Evolutionary conservation across 2,329 filamentous ascomycete species (phyloP).

Genomic region (Aspergillus sergii): DNA sequence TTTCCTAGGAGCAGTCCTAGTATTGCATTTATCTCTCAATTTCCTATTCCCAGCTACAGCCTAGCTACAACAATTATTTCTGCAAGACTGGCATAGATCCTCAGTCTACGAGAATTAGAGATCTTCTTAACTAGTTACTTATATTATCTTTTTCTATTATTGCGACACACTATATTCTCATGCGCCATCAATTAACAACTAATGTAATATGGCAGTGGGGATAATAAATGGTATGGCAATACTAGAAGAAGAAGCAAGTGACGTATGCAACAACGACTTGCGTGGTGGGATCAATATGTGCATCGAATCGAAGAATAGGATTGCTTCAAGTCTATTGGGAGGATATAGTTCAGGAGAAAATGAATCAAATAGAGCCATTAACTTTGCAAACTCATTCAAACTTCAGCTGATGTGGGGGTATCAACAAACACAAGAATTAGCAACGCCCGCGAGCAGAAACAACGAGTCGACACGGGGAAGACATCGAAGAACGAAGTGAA

Average conservation of each 20-base stretch:
- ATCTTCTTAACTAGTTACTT: background rate
- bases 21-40: background rate
- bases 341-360: constrained; percentile 12
- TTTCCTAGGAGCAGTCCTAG: too few relatives aligned
- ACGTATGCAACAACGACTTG: constrained; percentile 1
- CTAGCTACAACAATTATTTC: background rate
- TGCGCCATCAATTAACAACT: background rate
- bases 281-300: constrained; percentile 14
- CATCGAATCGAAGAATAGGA: constrained; percentile 20
- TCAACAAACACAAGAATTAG: constrained; percentile 28
- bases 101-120: background rate
- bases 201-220: background rate
- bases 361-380: constrained; percentile 11
- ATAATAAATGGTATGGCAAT: background rate
- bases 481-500: constrained; percentile 8
- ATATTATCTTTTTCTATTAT: background rate
- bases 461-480: background rate
- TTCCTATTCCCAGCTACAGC: background rate
- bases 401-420: constrained; percentile 27
- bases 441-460: constrained; percentile 17
- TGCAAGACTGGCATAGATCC: background rate
- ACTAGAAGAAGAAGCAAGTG: background rate
- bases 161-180: background rate
- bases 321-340: constrained; percentile 23
- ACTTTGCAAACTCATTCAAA: constrained; percentile 24